Evolutionary conservation across 805 yeast genomes (phyloP).

Genomic region (Lipomyces yamadae): DNA sequence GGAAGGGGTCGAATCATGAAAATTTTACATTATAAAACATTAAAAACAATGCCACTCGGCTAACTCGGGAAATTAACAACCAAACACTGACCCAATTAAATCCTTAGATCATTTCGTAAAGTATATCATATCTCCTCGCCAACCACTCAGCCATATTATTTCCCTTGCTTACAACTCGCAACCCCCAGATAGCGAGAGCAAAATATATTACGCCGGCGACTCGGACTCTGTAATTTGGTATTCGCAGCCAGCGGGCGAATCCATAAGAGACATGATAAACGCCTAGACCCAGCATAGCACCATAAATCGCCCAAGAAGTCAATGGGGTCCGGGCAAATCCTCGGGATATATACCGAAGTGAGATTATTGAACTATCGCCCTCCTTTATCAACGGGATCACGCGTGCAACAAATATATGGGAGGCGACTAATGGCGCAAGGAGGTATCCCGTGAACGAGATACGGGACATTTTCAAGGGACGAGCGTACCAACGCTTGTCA

Average conservation of each 20-base stretch:
- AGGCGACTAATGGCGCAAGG: slow-evolving; percentile 51
- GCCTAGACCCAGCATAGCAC: slow-evolving; percentile 22
- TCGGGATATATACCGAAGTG: slow-evolving; percentile 55
- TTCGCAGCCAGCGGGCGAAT: slow-evolving; percentile 31
- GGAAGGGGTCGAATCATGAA: too few relatives aligned
- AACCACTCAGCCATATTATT: slow-evolving; percentile 20
- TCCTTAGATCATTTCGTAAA: slow-evolving; percentile 17
- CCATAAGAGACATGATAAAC: slow-evolving; percentile 29
- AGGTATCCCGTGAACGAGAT: slow-evolving; percentile 64
- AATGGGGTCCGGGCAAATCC: slow-evolving; percentile 11
- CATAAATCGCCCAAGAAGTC: slow-evolving; percentile 15
- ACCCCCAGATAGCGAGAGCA: slow-evolving; percentile 14
- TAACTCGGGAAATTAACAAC: not conserved
- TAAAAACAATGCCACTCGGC: too few relatives aligned
- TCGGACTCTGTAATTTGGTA: slow-evolving; percentile 11
- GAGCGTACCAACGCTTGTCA: slow-evolving; percentile 38
- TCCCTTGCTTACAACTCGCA: slow-evolving; percentile 15
- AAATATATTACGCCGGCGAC: not conserved
- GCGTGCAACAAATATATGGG: slow-evolving; percentile 57
- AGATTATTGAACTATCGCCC: slow-evolving; percentile 66
- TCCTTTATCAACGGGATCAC: slow-evolving; percentile 58
- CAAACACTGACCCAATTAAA: not conserved
- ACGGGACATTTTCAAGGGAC: slow-evolving; percentile 51
- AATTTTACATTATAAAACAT: too few relatives aligned
- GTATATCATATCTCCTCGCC: slow-evolving; percentile 20